phyloP scores from a whole-genome alignment of 441 rosid species.

The Sinapis alba region DNA sequence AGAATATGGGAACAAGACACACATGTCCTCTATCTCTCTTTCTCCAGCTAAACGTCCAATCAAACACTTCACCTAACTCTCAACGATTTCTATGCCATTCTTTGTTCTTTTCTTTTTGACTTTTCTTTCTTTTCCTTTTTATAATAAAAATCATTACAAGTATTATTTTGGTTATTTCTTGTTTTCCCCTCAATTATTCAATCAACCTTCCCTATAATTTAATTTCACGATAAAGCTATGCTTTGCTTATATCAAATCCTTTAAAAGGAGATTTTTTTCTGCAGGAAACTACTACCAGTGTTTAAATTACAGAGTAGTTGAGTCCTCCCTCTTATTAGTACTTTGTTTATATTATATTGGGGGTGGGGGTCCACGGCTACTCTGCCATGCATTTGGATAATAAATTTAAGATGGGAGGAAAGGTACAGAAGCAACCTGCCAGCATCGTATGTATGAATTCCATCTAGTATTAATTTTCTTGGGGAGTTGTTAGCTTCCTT shows the following conservation, averaged over 20 bases:
- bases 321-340: background rate
- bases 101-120: constrained; percentile 26
- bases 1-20: constrained; percentile 17
- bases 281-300: background rate
- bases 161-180: background rate
- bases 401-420: background rate
- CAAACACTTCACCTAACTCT: constrained; percentile 34
- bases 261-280: background rate
- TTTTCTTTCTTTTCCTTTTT: background rate
- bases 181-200: constrained; percentile 1
- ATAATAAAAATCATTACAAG: background rate
- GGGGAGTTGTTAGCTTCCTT: constrained; percentile 35
- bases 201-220: background rate
- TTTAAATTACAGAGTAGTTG: constrained; percentile 12
- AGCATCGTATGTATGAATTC: background rate
- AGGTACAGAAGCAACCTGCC: constrained; percentile 4
- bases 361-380: constrained; percentile 12
- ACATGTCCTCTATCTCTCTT: background rate
- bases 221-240: background rate
- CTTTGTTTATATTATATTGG: background rate
- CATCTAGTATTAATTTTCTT: background rate
- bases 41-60: constrained; percentile 28
- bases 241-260: background rate
- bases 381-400: background rate
- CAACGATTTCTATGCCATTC: constrained; percentile 25